Conservation (phyloP, 768 basidiomycete species). For the Calocera cornea region DNA sequence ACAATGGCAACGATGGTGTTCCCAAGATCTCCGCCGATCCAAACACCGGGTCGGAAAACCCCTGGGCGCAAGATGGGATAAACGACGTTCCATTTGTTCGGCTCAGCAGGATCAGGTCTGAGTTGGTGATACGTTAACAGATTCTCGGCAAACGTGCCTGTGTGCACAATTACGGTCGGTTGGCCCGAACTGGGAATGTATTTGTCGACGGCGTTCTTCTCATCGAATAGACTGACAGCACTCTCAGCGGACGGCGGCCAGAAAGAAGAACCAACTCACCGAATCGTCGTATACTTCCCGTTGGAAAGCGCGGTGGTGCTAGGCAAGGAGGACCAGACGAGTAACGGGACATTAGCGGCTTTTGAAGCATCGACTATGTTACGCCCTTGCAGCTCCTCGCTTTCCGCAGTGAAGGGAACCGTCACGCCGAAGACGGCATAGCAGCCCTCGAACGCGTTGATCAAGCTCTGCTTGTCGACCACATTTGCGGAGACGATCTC, state of each 20-base stretch:
- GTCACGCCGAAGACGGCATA: slow-evolving; percentile 14
- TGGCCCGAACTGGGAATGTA: neutral
- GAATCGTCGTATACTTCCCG: neutral
- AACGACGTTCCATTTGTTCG: neutral
- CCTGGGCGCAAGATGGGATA: neutral
- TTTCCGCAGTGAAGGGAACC: neutral
- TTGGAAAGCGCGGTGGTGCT: neutral
- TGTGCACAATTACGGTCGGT: neutral
- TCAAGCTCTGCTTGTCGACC: neutral
- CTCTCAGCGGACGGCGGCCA: neutral
- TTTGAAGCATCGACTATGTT: slow-evolving; percentile 21
- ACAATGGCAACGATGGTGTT: neutral
- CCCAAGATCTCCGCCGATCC: neutral
- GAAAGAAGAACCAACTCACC: no score
- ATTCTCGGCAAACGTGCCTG: neutral
- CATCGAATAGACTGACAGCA: neutral
- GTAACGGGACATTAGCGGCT: slow-evolving; percentile 17
- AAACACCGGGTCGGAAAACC: neutral
- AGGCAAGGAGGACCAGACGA: slow-evolving; percentile 14
- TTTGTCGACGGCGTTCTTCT: neutral
- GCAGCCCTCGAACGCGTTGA: slow-evolving; percentile 6
- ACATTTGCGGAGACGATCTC: slow-evolving; percentile 5
- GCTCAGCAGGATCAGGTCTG: neutral
- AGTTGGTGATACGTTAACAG: neutral
- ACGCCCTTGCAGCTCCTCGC: slow-evolving; percentile 16